A percentile compares a stretch with the other conserved stretches of the same genome.
phyloP scores from a whole-genome alignment of 139 green algal species.

The Haematococcus lacustris region DNA sequence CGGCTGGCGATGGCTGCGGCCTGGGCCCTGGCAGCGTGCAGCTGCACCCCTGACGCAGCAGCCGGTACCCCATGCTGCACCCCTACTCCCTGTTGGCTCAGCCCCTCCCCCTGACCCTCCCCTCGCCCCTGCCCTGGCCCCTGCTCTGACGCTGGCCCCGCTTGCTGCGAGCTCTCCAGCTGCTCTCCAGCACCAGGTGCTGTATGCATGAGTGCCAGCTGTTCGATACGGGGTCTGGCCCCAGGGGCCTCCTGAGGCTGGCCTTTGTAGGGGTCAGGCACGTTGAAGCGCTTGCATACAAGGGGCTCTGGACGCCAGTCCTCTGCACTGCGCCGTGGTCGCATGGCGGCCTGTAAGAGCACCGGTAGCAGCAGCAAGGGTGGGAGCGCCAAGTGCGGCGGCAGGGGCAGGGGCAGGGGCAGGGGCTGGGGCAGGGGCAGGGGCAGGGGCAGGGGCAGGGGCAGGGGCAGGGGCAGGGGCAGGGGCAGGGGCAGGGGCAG shows the following conservation, averaged over 20 bases:
- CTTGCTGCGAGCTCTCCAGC: not conserved
- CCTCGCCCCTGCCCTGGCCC: not conserved
- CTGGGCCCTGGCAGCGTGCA: not conserved
- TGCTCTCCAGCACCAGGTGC: not conserved
- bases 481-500: no score
- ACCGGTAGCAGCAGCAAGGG: not conserved
- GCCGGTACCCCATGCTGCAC: not conserved
- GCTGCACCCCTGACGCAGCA: not conserved
- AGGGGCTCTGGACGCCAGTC: slow-evolving; percentile 84
- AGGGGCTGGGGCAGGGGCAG: not conserved
- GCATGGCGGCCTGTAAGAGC: not conserved
- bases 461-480: no score
- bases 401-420: not conserved
- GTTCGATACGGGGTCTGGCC: not conserved
- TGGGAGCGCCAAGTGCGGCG: not conserved
- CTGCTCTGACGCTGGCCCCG: not conserved
- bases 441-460: no score
- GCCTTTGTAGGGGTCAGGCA: slow-evolving; percentile 36
- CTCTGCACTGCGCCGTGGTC: slow-evolving; percentile 36
- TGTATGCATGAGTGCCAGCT: not conserved
- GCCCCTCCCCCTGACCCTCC: not conserved
- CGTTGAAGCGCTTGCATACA: slow-evolving; percentile 88
- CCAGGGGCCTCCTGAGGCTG: not conserved
- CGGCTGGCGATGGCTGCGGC: not conserved
- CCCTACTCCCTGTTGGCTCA: not conserved